Percentiles rank a stretch among this genome's conserved stretches.
Evolutionary conservation across 2,329 filamentous ascomycete genomes (phyloP).

Genomic region (Colletotrichum shisoi): DNA sequence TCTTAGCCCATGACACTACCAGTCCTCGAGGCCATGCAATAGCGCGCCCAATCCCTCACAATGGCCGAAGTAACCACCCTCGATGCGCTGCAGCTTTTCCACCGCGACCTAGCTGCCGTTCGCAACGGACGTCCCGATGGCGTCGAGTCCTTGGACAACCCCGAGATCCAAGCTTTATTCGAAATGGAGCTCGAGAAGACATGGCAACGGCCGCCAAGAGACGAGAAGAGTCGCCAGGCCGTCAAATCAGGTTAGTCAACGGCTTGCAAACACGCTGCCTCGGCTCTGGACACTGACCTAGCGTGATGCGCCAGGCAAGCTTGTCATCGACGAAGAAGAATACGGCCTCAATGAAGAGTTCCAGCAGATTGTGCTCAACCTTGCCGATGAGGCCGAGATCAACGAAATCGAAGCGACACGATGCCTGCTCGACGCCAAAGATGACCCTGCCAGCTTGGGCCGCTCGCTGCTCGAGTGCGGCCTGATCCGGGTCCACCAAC

Average conservation of each 20-base stretch:
- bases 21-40: conserved; percentile 54
- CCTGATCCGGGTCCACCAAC: conserved; percentile 87
- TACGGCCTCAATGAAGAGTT: conserved; percentile 88
- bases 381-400: conserved; percentile 88
- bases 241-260: conserved; percentile 69
- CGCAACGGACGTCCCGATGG: conserved; percentile 69
- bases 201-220: conserved; percentile 78
- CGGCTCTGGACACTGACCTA: conserved; percentile 34
- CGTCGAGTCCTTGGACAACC: conserved; percentile 73
- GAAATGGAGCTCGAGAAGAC: conserved; percentile 75
- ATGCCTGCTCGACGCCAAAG: conserved; percentile 76
- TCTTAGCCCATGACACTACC: conserved; percentile 33
- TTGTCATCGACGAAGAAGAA: conserved; percentile 74
- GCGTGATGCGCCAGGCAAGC: conserved; percentile 66
- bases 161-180: conserved; percentile 73
- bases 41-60: conserved; percentile 50
- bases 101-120: conserved; percentile 82
- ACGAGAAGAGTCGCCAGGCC: conserved; percentile 74
- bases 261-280: neutral
- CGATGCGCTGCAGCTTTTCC: conserved; percentile 81
- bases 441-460: conserved; percentile 72
- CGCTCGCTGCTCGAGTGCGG: conserved; percentile 78
- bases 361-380: conserved; percentile 78
- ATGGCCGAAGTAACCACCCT: conserved; percentile 80
- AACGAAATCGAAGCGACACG: conserved; percentile 86